Base-by-base conservation (phyloP, 2,329 filamentous ascomycete species). In the Coniella vitis region DNA sequence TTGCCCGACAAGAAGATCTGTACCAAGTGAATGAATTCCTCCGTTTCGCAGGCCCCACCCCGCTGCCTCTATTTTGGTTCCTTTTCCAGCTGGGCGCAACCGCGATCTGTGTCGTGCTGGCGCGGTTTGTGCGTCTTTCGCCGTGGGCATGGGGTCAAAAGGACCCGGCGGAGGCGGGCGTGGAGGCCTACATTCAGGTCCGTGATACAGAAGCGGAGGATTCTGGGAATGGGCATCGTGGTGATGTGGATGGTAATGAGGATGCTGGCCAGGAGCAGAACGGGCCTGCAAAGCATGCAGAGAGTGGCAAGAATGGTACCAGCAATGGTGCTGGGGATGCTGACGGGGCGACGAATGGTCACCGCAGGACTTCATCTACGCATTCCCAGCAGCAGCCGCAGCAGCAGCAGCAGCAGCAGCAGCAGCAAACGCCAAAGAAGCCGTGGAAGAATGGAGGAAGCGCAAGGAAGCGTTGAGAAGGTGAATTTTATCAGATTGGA, bases 1-100 rank as follows among this genome's bases (percentile, higher is more conserved):
- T 95, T 54, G 65, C 72, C 7, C 76, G 73, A 16, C 90, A 95
- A 62, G 83, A 94, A 56, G 89, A 95, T 61, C 68, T 90, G 7
- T 95, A 95, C 60, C 87, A 91, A 59, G 73, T 81, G 1, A 83
- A 81, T 42, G 84, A 95, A 56, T 84, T 83, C 54, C 69, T 91
- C 53, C 83, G 84, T 57, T 93, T 94, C 60, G 57, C 90, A 16
- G 59, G 77, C 14, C 31, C 38, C 17, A 39, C 25, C 3, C 45
- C 38, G 8, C 45, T 41, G 29, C 81, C 84, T 10, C 44, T 22
- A 7, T 64, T 89, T 1, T 71, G 78, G 65, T 54, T 74, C 3
- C 9, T 58, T 1, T 85, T 78, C 74, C 85, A 90, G 61, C 67
- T 83, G 17, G 71, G 80, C 46, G 80, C 80, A 3, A 84, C 86